Conservation (phyloP, 805 yeast genomes). For the Ogataea corticis region DNA sequence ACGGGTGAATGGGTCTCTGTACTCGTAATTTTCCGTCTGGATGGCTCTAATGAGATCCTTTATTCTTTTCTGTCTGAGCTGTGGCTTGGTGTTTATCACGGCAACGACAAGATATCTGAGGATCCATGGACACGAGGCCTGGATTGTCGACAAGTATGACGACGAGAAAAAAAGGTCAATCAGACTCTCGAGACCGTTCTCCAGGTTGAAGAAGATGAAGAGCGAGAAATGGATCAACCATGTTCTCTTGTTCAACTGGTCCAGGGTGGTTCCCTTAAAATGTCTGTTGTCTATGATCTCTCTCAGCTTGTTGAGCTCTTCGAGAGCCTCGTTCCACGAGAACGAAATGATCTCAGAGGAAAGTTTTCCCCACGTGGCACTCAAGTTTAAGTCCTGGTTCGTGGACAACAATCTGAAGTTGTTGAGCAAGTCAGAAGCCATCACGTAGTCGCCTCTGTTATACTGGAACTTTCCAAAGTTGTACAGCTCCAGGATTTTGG, state of each 20-base stretch:
- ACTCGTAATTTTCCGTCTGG: constrained; percentile 64
- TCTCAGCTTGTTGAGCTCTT: constrained; percentile 54
- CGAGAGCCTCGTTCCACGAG: constrained; percentile 53
- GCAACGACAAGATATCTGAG: constrained; percentile 64
- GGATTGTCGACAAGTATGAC: constrained; percentile 63
- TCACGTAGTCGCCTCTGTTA: constrained; percentile 60
- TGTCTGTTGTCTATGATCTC: constrained; percentile 60
- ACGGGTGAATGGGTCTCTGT: constrained; percentile 61
- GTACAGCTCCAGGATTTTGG: constrained; percentile 50
- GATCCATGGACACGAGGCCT: constrained; percentile 73
- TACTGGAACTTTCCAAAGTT: constrained; percentile 63
- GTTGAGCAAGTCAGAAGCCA: constrained; percentile 57
- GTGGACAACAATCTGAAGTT: constrained; percentile 58
- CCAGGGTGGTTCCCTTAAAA: constrained; percentile 49
- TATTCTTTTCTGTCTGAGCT: constrained; percentile 49
- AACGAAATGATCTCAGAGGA: constrained; percentile 57
- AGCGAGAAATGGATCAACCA: constrained; percentile 73
- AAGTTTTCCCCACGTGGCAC: constrained; percentile 70
- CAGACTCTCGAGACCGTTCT: constrained; percentile 52
- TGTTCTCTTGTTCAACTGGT: constrained; percentile 61
- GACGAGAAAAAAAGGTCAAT: constrained; percentile 59
- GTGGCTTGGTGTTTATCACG: constrained; percentile 42
- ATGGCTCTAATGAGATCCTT: constrained; percentile 60
- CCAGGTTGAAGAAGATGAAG: constrained; percentile 58
- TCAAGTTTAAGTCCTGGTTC: constrained; percentile 47